Percentiles rank a stretch among this genome's conserved stretches.
Evolutionary conservation across 148 eudicot genomes (phyloP).

Genomic region (Bassia scoparia): DNA sequence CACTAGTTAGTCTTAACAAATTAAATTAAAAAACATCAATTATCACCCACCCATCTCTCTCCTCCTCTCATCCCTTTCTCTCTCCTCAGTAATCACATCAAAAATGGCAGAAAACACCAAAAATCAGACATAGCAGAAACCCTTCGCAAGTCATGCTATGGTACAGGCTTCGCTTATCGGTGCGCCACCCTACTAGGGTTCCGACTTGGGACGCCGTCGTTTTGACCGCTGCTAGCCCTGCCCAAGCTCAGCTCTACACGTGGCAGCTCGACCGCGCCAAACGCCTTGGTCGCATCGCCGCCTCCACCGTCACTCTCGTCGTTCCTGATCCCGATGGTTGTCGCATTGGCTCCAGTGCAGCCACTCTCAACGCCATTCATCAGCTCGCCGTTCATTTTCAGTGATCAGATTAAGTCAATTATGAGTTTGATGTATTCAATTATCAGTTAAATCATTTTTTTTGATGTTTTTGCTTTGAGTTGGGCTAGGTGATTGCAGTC

Average conservation of each 20-base stretch:
- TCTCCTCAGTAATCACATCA: background rate
- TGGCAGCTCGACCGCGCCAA: slow-evolving; percentile 88
- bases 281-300: slow-evolving; percentile 76
- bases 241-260: slow-evolving; percentile 75
- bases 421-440: no score
- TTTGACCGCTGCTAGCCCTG: slow-evolving; percentile 87
- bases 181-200: slow-evolving; percentile 73
- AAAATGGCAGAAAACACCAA: slow-evolving; percentile 19
- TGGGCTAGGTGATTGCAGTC: no score
- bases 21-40: no score
- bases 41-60: no score
- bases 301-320: slow-evolving; percentile 66
- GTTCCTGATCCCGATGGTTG: slow-evolving; percentile 85
- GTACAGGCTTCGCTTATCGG: slow-evolving; percentile 76
- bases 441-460: no score
- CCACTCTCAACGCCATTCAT: slow-evolving; percentile 75
- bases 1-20: no score
- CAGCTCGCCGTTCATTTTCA: slow-evolving; percentile 60
- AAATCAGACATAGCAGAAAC: slow-evolving; percentile 49
- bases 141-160: slow-evolving; percentile 70
- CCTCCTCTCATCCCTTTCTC: background rate
- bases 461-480: no score
- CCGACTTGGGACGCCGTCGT: slow-evolving; percentile 97
- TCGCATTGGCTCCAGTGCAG: slow-evolving; percentile 95
- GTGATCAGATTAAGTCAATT: no score